Evolutionary conservation across 1,284 basidiomycete species (phyloP).

Genomic region (Malassezia caprae): DNA sequence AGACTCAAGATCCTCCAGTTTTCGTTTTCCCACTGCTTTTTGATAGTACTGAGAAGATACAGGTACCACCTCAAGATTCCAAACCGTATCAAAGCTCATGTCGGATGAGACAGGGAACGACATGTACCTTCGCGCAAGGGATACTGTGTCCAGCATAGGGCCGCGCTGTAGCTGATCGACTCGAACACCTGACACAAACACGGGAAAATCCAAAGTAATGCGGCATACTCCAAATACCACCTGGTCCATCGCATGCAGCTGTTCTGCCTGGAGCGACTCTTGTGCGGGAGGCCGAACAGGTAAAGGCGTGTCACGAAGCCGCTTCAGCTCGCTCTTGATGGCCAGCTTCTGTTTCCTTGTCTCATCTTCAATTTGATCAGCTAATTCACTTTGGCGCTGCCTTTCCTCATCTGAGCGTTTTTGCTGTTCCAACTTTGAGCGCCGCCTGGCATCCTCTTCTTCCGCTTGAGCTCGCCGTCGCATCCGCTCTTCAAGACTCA

Average conservation of each 20-base stretch:
- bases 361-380: conserved; percentile 31
- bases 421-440: conserved; percentile 12
- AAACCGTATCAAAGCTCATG: conserved; percentile 22
- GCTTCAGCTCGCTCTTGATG: conserved; percentile 22
- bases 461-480: conserved; percentile 30
- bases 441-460: conserved; percentile 17
- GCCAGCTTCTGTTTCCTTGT: conserved; percentile 27
- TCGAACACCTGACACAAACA: neutral
- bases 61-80: conserved; percentile 33
- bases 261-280: neutral
- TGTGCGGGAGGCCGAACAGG: neutral
- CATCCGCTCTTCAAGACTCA: conserved; percentile 44
- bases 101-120: conserved; percentile 14
- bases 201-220: neutral
- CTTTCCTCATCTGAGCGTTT: conserved; percentile 20
- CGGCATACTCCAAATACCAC: neutral
- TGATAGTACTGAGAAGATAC: conserved; percentile 35
- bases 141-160: conserved; percentile 22
- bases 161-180: conserved; percentile 16
- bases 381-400: conserved; percentile 29
- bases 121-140: conserved; percentile 25
- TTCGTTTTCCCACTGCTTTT: conserved; percentile 29
- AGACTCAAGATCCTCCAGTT: conserved; percentile 40
- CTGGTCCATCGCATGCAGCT: neutral
- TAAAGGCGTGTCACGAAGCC: conserved; percentile 6